Evolutionary conservation across 208 protist species (phyloP), one percentile per base, ranked within the genome.

Genomic region (Acanthamoeba sp.): DNA sequence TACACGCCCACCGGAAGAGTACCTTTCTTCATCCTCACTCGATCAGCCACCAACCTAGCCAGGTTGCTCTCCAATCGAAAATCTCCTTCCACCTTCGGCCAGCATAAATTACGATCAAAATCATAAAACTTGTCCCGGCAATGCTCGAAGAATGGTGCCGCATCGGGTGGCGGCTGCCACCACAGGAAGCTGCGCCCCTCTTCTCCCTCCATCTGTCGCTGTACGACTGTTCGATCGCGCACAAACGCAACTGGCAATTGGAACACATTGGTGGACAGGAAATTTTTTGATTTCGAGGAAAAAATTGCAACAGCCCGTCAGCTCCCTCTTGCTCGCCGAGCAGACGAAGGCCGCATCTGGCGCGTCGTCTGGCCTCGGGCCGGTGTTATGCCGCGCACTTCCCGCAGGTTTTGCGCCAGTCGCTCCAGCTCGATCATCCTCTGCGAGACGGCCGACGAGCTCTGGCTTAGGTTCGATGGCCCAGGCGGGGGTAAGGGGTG

Each of bases 91-190:
- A 2, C 55, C 42, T 55, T 85, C 2, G 76, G 76, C 76, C 36
- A 22, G 42, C 76, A 85, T 0, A 55, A 0, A 4, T n/a, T 55
- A 9, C 76, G 76, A 16, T 85, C 76, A 14, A 85, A 85, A 29
- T 42, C 24, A 38, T 85, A 85, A 29, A 57, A 85, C 40, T 85
- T 85, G 27, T 85, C 76, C 10, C 42, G 50, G 76, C 76, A 52
- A 2, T 85, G 76, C 42, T 85, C 76, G 29, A 85, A 85, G 40
- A 20, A 85, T 4, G 76, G 76, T 3, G n/a, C 4, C 27, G 76
- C 14, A 6, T 85, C 76, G 34, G 76, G 76, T 27, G 76, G 76
- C 0, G 76, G 76, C 22, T 55, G 24, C 76, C 76, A 85, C 76
- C 76, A 85, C 76, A 52, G 14, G 34, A 85, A 85, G 14, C 27